These are phyloP conservation scores for Colletotrichum shisoi DNA, from an alignment of 2,329 filamentous ascomycete species.

Conservation along the genomic window DNA sequence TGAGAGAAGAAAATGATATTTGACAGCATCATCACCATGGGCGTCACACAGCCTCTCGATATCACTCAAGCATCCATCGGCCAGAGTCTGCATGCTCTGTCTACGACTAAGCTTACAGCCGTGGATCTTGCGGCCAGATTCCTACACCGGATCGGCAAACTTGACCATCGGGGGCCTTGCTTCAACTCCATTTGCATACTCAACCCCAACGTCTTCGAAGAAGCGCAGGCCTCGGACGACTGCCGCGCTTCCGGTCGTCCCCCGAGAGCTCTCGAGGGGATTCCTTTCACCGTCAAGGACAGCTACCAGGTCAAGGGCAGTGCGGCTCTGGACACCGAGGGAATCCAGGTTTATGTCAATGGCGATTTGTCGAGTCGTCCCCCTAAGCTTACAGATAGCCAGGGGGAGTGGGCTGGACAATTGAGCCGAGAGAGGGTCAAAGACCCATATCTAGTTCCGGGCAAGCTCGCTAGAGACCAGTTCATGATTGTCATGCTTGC, in stretches of 20 bases:
- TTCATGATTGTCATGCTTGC: constrained; percentile 28
- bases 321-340: not conserved
- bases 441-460: constrained; percentile 20
- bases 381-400: not conserved
- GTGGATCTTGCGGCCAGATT: constrained; percentile 45
- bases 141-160: constrained; percentile 43
- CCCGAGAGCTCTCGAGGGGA: constrained; percentile 56
- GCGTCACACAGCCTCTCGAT: constrained; percentile 18
- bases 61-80: constrained; percentile 44
- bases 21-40: constrained; percentile 7
- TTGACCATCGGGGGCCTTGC: constrained; percentile 42
- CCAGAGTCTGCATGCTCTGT: constrained; percentile 42
- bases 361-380: constrained; percentile 1
- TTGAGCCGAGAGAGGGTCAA: not conserved
- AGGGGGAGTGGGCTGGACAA: constrained; percentile 15
- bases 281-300: constrained; percentile 67
- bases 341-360: constrained; percentile 11
- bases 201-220: constrained; percentile 43
- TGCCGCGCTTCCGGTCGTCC: constrained; percentile 41
- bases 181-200: constrained; percentile 45
- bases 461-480: constrained; percentile 9
- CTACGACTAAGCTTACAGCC: constrained; percentile 37
- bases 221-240: constrained; percentile 45
- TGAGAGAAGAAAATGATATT: not conserved
- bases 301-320: constrained; percentile 59